Conservation (phyloP, 116 monocot genomes). For the Papilionanthe hybrid region DNA sequence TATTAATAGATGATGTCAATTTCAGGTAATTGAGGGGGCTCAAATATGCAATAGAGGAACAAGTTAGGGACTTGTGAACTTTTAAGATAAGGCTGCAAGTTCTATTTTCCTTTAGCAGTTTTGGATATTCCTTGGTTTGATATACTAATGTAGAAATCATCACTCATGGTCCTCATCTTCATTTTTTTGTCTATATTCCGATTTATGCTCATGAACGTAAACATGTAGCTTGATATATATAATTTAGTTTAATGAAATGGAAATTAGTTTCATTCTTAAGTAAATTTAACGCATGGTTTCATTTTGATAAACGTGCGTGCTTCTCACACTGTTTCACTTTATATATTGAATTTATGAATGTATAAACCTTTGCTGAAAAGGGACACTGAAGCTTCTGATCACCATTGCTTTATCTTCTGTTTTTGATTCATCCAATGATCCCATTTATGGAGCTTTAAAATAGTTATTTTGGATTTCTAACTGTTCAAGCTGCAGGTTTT, state of each 20-base stretch:
- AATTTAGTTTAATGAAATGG: not conserved
- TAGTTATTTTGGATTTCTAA: not conserved
- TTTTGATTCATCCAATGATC: not conserved
- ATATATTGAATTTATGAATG: not conserved
- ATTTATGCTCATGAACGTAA: not conserved
- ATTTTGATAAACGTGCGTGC: not conserved
- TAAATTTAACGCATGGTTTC: not conserved
- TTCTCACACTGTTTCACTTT: not conserved
- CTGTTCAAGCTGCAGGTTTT: not conserved
- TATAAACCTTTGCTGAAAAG: constrained; percentile 2
- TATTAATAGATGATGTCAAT: constrained; percentile 9
- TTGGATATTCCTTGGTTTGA: constrained; percentile 1
- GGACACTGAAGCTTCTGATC: not conserved
- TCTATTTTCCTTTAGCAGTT: constrained; percentile 1
- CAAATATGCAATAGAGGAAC: not conserved
- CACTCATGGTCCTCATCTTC: not conserved
- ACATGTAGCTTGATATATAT: not conserved
- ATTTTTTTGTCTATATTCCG: not conserved
- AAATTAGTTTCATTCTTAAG: not conserved
- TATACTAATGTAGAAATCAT: not conserved
- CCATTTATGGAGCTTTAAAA: not conserved
- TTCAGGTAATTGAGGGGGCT: constrained; percentile 25
- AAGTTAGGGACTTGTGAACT: not conserved
- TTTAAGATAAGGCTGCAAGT: constrained; percentile 7
- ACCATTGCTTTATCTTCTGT: not conserved